Percentiles rank a stretch among this genome's conserved stretches.
Conservation (phyloP, 257 asterid species). For the Datura wrightii region DNA sequence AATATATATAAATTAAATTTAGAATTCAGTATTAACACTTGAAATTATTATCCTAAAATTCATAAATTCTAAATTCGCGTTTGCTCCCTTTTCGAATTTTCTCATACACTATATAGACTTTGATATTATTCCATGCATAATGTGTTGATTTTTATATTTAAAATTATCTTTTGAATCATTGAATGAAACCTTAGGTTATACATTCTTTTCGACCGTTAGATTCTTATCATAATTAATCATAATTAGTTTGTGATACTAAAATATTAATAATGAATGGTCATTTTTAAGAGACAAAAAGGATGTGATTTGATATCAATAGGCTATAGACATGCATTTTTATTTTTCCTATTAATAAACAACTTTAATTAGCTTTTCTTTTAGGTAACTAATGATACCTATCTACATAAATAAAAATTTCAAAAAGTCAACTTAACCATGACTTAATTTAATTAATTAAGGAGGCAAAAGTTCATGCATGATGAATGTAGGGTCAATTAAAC, state of each 20-base stretch:
- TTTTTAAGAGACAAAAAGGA: not conserved
- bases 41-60: not conserved
- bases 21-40: not conserved
- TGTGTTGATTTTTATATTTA: not conserved
- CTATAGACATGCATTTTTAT: not conserved
- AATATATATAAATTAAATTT: not conserved
- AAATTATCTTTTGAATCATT: not conserved
- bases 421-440: constrained; percentile 26
- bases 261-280: constrained; percentile 18
- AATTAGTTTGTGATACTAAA: constrained; percentile 31
- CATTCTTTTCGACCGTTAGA: constrained; percentile 42
- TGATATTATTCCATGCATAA: not conserved
- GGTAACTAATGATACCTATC: constrained; percentile 20
- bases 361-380: not conserved
- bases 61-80: not conserved
- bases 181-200: not conserved
- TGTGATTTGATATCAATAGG: not conserved
- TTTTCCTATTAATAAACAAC: not conserved
- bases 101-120: not conserved
- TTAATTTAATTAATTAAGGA: not conserved
- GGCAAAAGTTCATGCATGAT: constrained; percentile 45
- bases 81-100: not conserved
- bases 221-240: constrained; percentile 38
- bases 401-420: not conserved
- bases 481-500: constrained; percentile 42